phyloP scores from a whole-genome alignment of 2,329 filamentous ascomycete species.

The Xylariaceae sp. region DNA sequence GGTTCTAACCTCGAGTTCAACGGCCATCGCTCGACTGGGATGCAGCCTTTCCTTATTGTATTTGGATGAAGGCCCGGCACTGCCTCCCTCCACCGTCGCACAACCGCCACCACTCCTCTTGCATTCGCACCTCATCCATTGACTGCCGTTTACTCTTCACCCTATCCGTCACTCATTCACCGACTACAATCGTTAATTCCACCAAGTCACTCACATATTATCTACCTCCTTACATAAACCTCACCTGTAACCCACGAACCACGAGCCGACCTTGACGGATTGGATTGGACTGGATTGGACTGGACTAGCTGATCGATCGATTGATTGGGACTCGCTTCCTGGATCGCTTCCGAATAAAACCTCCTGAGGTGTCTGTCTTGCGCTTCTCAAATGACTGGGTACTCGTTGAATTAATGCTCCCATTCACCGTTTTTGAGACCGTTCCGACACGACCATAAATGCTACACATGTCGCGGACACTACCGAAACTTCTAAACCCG shows the following conservation, averaged over 20 bases:
- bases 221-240: conserved; percentile 10
- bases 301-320: not conserved
- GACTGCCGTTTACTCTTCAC: conserved; percentile 9
- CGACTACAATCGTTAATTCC: not conserved
- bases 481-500: conserved; percentile 1
- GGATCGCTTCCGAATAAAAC: not conserved
- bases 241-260: conserved; percentile 12
- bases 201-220: not conserved
- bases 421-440: not conserved
- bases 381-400: not conserved
- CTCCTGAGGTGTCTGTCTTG: too few species aligned
- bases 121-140: not conserved
- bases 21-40: conserved; percentile 6
- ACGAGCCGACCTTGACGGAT: not conserved
- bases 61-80: conserved; percentile 15
- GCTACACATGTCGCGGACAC: conserved; percentile 25
- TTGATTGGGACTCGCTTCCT: not conserved
- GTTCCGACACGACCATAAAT: not conserved
- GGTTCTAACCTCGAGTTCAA: not conserved
- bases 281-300: too few species aligned
- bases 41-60: conserved; percentile 8
- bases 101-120: conserved; percentile 13
- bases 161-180: conserved; percentile 25
- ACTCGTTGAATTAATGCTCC: not conserved
- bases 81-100: conserved; percentile 13